These are phyloP conservation scores for Aspergillus uvarum DNA, from an alignment of 2,329 filamentous ascomycete species.

Conservation along the genomic window DNA sequence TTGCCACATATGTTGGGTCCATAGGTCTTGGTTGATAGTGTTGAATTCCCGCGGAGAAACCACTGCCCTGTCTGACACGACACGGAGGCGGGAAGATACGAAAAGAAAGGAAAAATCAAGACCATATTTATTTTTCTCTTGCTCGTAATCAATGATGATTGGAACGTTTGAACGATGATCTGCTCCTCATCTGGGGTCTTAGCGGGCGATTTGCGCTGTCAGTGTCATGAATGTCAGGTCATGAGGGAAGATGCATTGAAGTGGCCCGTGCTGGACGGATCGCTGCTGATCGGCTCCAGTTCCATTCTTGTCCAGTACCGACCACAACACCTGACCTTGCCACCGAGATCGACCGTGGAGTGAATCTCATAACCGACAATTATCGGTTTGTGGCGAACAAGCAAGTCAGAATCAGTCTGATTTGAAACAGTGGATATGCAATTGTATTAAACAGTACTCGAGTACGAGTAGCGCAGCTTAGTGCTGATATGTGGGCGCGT, in stretches of 20 bases:
- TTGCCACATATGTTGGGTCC: neutral
- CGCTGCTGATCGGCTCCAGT: neutral
- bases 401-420: neutral
- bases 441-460: neutral
- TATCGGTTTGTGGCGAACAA: neutral
- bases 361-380: neutral
- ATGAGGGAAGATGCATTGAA: neutral
- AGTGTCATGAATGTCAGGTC: neutral
- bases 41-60: neutral
- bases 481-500: no score
- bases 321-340: neutral
- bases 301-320: neutral
- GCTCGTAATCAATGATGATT: no score
- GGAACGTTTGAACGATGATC: neutral
- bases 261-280: neutral
- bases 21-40: neutral
- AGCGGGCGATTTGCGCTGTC: neutral
- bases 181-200: neutral
- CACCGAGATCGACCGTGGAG: neutral
- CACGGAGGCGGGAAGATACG: neutral
- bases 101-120: neutral
- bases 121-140: neutral
- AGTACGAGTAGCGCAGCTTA: no score
- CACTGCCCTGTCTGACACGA: neutral
- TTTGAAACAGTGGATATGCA: no score